Conservation (phyloP, 441 rosid genomes). For the Lepidium campestre region DNA sequence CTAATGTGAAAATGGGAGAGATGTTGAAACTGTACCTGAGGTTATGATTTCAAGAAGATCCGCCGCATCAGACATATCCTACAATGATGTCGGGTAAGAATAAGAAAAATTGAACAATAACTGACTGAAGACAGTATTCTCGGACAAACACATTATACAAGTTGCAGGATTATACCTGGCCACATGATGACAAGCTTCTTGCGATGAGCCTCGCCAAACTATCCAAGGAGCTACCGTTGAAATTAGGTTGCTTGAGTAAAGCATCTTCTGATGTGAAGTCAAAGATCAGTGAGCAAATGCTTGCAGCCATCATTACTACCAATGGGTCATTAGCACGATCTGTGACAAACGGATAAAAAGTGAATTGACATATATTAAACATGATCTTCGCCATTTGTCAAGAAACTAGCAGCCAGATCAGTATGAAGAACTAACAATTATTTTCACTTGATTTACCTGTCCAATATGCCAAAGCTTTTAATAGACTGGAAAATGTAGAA, state of each 20-base stretch:
- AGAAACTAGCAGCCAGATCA: not conserved
- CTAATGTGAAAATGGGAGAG: not conserved
- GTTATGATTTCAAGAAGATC: constrained; percentile 72
- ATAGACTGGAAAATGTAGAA: constrained; percentile 37
- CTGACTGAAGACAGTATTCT: not conserved
- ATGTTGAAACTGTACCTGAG: constrained; percentile 42
- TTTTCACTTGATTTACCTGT: constrained; percentile 37
- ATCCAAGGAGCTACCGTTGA: constrained; percentile 32
- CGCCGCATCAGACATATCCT: constrained; percentile 41
- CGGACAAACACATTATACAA: not conserved
- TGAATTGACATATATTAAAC: not conserved
- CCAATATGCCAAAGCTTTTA: constrained; percentile 70
- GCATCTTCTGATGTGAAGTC: constrained; percentile 71
- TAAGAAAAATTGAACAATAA: not conserved
- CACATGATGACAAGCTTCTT: constrained; percentile 48
- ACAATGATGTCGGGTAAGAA: constrained; percentile 20
- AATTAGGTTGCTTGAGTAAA: constrained; percentile 49
- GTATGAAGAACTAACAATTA: not conserved
- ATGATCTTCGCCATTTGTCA: not conserved
- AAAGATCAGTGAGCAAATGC: constrained; percentile 60
- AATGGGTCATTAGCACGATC: constrained; percentile 46
- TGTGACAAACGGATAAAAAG: constrained; percentile 16
- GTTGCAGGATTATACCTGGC: constrained; percentile 39
- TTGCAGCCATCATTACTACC: constrained; percentile 63
- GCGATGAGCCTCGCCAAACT: constrained; percentile 46